Evolutionary conservation across 345 rosid species (phyloP).

Genomic region (Salix dunnii): DNA sequence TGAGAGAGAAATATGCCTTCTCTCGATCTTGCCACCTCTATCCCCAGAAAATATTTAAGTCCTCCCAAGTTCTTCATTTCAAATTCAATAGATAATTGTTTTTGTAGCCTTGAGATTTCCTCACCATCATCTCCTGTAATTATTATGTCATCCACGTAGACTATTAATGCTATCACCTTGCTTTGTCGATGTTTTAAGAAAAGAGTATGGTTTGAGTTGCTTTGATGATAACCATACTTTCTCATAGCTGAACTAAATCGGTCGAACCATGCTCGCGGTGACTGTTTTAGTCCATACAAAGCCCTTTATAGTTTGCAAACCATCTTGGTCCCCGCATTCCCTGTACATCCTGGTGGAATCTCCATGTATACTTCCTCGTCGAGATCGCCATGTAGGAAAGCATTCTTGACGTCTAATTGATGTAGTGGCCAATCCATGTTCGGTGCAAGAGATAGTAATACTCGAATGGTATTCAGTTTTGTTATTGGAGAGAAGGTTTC

Average conservation of each 20-base stretch:
- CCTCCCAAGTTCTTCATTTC: not conserved
- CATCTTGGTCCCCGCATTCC: accelerated
- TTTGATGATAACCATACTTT: not conserved
- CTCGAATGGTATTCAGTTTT: not conserved
- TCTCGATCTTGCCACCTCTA: not conserved
- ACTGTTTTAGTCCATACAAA: not conserved
- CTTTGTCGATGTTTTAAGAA: not conserved
- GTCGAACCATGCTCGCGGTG: not conserved
- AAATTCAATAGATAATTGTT: not conserved
- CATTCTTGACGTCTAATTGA: not conserved
- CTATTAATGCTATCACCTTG: not conserved
- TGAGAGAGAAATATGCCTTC: not conserved
- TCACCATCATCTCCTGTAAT: not conserved
- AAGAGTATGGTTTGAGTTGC: not conserved
- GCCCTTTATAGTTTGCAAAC: too few species aligned
- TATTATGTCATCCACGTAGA: not conserved
- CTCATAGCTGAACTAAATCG: not conserved
- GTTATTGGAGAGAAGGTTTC: not conserved
- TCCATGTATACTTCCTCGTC: not conserved
- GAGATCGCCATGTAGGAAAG: not conserved
- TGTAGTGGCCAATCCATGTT: not conserved
- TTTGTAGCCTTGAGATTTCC: not conserved
- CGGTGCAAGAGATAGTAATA: not conserved
- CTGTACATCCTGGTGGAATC: not conserved
- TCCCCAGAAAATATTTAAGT: not conserved